Conservation (phyloP, 495 filamentous ascomycete genomes). For the Xylaria telfairii region DNA sequence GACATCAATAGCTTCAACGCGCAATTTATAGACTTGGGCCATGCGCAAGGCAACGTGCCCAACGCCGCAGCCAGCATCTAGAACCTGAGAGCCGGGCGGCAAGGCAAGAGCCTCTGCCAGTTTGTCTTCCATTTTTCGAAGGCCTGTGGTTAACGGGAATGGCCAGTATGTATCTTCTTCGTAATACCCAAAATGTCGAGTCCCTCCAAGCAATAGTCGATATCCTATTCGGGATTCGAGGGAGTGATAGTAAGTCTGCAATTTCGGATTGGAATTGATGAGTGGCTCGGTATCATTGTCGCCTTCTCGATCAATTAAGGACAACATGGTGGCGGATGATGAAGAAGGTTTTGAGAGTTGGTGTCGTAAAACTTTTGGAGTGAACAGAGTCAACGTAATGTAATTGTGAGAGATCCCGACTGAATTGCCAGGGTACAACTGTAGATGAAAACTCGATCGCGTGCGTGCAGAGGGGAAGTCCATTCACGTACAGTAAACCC, state of each 20-base stretch:
- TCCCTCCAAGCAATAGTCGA: constrained; percentile 55
- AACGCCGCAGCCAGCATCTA: constrained; percentile 61
- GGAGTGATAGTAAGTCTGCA: constrained; percentile 52
- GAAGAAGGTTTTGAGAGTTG: no score
- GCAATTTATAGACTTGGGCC: constrained; percentile 46
- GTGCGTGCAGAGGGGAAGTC: no score
- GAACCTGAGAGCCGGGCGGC: constrained; percentile 46
- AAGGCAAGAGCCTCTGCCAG: constrained; percentile 47
- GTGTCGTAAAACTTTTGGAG: no score
- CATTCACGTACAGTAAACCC: no score
- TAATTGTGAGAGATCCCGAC: no score
- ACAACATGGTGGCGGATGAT: background rate
- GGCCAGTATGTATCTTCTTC: constrained; percentile 54
- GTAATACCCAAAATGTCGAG: constrained; percentile 60
- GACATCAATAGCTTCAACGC: constrained; percentile 59
- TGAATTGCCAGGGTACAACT: no score
- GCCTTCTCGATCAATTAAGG: background rate
- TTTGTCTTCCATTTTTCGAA: constrained; percentile 58
- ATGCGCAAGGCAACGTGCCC: constrained; percentile 57
- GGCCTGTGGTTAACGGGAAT: constrained; percentile 50
- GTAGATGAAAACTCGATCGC: no score
- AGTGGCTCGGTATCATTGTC: constrained; percentile 25
- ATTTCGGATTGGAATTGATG: constrained; percentile 45
- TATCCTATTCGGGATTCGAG: constrained; percentile 60
- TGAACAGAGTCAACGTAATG: no score